These are phyloP conservation scores for Acanthamoeba polyphaga DNA, from an alignment of 208 protist genomes.

Conservation along the genomic window DNA sequence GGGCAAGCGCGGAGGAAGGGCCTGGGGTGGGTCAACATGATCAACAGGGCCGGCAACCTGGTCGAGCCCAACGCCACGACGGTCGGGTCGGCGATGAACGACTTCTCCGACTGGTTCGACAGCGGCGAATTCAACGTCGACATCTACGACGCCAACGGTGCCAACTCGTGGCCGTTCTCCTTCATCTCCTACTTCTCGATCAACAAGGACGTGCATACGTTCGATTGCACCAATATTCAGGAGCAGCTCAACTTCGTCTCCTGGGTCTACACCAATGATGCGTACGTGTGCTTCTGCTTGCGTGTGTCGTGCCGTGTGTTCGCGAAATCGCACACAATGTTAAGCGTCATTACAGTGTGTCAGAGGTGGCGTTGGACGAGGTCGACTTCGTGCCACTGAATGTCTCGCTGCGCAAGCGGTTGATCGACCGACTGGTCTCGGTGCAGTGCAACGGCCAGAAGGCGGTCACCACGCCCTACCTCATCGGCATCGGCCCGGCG, in stretches of 20 bases:
- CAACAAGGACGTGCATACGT: slow-evolving; percentile 1
- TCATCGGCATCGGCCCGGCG: not conserved
- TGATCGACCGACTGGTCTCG: slow-evolving; percentile 1
- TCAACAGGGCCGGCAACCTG: slow-evolving; percentile 37
- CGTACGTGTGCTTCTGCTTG: not conserved
- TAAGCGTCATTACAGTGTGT: not conserved
- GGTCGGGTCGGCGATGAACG: slow-evolving; percentile 2
- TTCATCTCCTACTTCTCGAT: slow-evolving; percentile 23
- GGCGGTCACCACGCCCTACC: not conserved
- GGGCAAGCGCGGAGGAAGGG: not conserved
- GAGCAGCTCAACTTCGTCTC: slow-evolving; percentile 35
- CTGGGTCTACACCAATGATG: slow-evolving; percentile 43
- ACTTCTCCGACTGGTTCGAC: slow-evolving; percentile 5
- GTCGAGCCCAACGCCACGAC: not conserved
- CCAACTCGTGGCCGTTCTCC: slow-evolving; percentile 4
- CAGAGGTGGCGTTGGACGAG: not conserved
- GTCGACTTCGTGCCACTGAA: slow-evolving; percentile 15
- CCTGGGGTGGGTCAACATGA: slow-evolving; percentile 27
- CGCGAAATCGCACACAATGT: not conserved
- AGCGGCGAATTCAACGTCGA: not conserved
- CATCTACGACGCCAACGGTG: not conserved
- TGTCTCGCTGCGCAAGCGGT: not conserved
- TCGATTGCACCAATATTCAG: slow-evolving; percentile 45
- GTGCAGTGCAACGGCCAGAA: slow-evolving; percentile 30
- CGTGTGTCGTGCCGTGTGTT: not conserved